Evolutionary conservation across 1,284 basidiomycete genomes (phyloP), one percentile per base, ranked within the genome.

Genomic region (Pseudomicrostroma phylloplanum): DNA sequence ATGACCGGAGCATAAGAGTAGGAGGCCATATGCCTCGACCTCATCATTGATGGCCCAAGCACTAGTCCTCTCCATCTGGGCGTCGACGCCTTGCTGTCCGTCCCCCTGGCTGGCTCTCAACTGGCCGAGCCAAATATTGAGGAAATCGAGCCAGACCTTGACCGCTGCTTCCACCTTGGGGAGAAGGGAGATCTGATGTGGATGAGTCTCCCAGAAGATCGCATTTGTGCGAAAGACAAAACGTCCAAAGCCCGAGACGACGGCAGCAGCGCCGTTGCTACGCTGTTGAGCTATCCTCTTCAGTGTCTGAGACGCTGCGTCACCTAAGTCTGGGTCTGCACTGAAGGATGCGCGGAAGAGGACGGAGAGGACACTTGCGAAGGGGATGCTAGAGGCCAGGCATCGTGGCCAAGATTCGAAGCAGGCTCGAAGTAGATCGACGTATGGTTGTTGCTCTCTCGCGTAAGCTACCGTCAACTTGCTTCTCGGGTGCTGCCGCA

Each of bases 381-480:
- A 79, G 9, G 79, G 59, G 83, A 79, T 58, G 51, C 67, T 71
- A 15, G 67, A 55, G 85, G 81, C 58, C 0, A 93, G 82, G 67
- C 87, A 88, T 8, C 91, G 85, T 0, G 92, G 93, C 86, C 92
- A 90, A 2, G 89, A 85, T 63, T 90, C 87, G 77, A 94, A 89
- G 74, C 89, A 87, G 0, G 88, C 86, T 64, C 88, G 86, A 1
- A 96, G 83, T 39, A 94, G 83, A 60, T 83, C 85, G 71, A 96
- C 86, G 60, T 87, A 86, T 0, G 89, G 83, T 46, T 83, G 81
- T 19, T 86, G 83, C 55, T 84, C 82, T 13, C 82, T 67, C 0
- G 66, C 60, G 42, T 92, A 96, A 0, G 87, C 87, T 6, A 90
- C 85, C 39, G 83, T 82, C 66, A 88, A 83, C 62, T 70, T 69